Conservation (phyloP, 352 stramenopile genomes). For the Phytophthora rubi region DNA sequence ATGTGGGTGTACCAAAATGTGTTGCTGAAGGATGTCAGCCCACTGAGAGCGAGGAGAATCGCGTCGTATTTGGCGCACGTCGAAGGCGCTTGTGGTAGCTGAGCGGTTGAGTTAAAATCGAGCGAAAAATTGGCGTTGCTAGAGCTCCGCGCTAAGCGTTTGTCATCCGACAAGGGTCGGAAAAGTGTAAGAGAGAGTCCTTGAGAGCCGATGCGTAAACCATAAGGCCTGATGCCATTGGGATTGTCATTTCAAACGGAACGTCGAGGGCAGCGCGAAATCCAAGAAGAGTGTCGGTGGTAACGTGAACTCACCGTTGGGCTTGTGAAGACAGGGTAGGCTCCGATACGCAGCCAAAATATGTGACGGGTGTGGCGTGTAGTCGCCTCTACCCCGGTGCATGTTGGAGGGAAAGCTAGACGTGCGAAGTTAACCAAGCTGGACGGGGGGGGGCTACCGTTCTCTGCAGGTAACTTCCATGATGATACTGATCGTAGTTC, state of each 20-base stretch:
- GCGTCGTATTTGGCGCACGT: background rate
- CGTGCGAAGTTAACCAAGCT: background rate
- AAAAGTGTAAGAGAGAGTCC: background rate
- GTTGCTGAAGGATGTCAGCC: background rate
- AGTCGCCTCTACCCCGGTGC: background rate
- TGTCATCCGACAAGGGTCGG: background rate
- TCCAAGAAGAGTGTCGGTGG: background rate
- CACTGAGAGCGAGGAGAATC: background rate
- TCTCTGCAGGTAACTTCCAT: background rate
- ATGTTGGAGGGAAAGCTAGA: background rate
- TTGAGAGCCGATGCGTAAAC: background rate
- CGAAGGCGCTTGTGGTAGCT: background rate
- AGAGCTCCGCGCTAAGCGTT: background rate
- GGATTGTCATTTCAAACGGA: background rate
- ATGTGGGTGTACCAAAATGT: background rate
- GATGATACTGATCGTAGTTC: background rate
- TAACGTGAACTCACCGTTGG: background rate
- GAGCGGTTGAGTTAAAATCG: background rate
- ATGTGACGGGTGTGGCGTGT: background rate
- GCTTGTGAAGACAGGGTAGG: background rate
- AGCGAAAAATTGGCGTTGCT: background rate
- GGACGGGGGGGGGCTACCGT: background rate
- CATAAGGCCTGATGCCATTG: background rate
- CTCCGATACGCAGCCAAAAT: background rate
- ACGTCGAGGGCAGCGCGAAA: background rate